Evolutionary conservation across 2,329 filamentous ascomycete species (phyloP), one percentile per base, ranked within the genome.

Genomic region (Aspergillus sp.): DNA sequence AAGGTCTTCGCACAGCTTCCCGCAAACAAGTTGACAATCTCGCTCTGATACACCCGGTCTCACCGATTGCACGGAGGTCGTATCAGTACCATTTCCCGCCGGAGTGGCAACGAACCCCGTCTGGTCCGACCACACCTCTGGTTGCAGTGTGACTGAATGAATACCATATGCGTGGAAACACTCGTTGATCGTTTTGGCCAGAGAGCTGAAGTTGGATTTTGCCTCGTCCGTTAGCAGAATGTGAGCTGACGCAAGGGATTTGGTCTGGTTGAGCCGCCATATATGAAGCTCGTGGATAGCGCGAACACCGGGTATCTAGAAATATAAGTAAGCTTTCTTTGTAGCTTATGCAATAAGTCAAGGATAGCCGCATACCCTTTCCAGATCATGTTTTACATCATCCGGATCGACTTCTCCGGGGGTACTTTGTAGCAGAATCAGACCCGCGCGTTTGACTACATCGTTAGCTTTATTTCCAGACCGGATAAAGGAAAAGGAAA

Each of bases 131-230:
- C 26, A 42, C 2, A 81, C 61, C 71, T 90, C 88, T 0, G 88
- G 88, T 73, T 91, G 89, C 29, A 92, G 70, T 0, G 89, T 91
- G 7, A 80, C 82, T 11, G 85, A 88, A 73, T 91, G 87, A 64
- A 91, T 85, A 2, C 88, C 89, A 65, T 90, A 90, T 2, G 84
- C 86, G 68, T 89, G 87, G 39, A 91, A 80, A 69, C 87, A 90
- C 70, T 90, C 84, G 60, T 81, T 82, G 59, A 90, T 83, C 4
- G 82, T 84, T 67, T 82, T 84, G 4, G 87, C 86, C 64, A 83
- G 83, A 52, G 79, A 76, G 75, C 84, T 82, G 70, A 90, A 90
- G 55, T 79, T 77, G 31, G 77, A 70, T 45, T 89, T 71, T 16
- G 80, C 79, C 56, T 81, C 77, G 63, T 85, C 82, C 2, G 82